phyloP scores from a whole-genome alignment of 768 basidiomycete species.

The Collybia mongolica region DNA sequence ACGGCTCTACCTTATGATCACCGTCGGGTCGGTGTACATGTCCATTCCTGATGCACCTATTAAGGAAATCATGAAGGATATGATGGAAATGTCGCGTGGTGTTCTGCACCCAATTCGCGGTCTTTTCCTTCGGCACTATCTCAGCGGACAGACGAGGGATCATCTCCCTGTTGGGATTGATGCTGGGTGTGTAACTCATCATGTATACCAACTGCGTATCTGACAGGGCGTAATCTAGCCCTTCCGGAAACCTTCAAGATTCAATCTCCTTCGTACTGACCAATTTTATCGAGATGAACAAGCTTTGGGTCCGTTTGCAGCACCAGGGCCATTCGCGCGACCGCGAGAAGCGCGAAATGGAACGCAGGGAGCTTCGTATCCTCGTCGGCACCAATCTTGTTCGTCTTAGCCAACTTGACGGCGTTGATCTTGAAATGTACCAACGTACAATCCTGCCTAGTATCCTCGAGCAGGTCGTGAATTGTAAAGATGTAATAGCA shows the following conservation, averaged over 20 bases:
- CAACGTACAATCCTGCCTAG: constrained; percentile 83
- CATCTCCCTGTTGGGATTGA: constrained; percentile 89
- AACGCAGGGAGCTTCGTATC: constrained; percentile 92
- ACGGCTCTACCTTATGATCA: constrained; percentile 96
- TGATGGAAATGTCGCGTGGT: constrained; percentile 99
- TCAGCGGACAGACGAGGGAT: constrained; percentile 95
- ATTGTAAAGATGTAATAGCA: constrained; percentile 97
- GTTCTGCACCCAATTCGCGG: constrained; percentile 97
- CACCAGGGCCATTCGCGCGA: constrained; percentile 98
- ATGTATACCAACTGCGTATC: constrained; percentile 1
- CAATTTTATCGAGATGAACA: constrained; percentile 99
- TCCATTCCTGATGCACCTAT: constrained; percentile 95
- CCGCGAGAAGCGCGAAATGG: constrained; percentile 95
- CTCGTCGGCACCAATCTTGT: constrained; percentile 98
- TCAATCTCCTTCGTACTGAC: constrained; percentile 95
- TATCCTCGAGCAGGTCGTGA: constrained; percentile 95
- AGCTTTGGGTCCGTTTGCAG: constrained; percentile 97
- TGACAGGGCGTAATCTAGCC: constrained; percentile 42
- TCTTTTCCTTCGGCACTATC: constrained; percentile 92
- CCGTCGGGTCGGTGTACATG: constrained; percentile 99
- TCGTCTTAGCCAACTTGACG: constrained; percentile 91
- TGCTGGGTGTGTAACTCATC: constrained; percentile 57
- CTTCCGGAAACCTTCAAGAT: constrained; percentile 88
- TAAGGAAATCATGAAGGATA: constrained; percentile 99
- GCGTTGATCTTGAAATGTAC: constrained; percentile 94